Conservation (phyloP, 2,329 filamentous ascomycete genomes). For the Hypoxylon rubiginosum region DNA sequence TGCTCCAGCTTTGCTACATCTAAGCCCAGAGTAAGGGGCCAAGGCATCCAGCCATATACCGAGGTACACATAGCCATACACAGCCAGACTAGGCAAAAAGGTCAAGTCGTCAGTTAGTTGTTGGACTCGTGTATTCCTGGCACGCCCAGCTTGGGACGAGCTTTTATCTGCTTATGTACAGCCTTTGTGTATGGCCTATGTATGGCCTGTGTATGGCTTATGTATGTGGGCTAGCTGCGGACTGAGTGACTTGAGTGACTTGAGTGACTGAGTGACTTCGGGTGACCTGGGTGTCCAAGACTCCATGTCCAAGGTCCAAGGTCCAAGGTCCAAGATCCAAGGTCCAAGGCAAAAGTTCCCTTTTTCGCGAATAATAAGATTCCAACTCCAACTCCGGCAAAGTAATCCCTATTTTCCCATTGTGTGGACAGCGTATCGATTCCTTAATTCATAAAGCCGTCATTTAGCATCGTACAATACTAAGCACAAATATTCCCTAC, state of each 20-base stretch:
- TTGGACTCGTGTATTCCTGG: neutral
- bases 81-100: conserved; percentile 5
- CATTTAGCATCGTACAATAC: neutral
- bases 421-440: conserved; percentile 7
- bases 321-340: neutral
- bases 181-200: neutral
- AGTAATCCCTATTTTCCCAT: conserved; percentile 1
- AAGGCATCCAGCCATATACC: conserved; percentile 19
- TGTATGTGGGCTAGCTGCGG: neutral
- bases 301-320: neutral
- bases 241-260: conserved; percentile 1
- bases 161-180: neutral
- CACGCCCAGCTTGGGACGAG: neutral
- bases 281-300: neutral
- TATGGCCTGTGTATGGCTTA: neutral
- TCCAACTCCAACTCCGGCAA: conserved; percentile 22
- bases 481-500: neutral
- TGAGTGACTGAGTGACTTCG: neutral
- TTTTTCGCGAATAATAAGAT: conserved; percentile 27
- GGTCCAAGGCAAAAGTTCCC: conserved; percentile 16
- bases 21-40: conserved; percentile 14
- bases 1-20: neutral
- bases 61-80: conserved; percentile 11
- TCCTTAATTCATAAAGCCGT: conserved; percentile 20
- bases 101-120: conserved; percentile 9